Evolutionary conservation across 208 protist species (phyloP).

Genomic region (Entamoeba dispar): DNA sequence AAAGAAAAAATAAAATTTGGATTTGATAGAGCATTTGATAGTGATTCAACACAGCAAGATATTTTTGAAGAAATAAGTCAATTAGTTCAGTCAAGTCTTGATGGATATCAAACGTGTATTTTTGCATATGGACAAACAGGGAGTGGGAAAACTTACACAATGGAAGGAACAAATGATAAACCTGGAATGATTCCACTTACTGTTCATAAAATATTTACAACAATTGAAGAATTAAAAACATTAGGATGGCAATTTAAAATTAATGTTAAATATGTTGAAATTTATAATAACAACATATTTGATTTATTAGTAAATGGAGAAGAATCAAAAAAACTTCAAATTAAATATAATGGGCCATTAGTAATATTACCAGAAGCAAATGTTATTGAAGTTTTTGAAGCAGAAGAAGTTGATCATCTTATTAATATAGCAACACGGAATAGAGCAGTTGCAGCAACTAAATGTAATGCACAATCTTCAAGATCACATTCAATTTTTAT

Average conservation of each 20-base stretch:
- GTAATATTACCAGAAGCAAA: neutral
- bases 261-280: conserved; percentile 3
- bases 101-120: conserved; percentile 52
- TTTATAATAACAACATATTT: conserved; percentile 54
- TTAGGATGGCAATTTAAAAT: neutral
- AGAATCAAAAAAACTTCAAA: neutral
- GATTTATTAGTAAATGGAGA: conserved; percentile 36
- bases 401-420: neutral
- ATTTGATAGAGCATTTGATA: conserved; percentile 47
- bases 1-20: conserved; percentile 17
- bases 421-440: neutral
- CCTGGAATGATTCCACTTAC: conserved; percentile 40
- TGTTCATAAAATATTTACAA: conserved; percentile 34
- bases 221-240: neutral
- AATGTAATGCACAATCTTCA: neutral
- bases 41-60: conserved; percentile 32
- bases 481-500: neutral
- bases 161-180: conserved; percentile 32
- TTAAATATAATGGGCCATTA: neutral
- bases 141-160: conserved; percentile 54
- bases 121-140: conserved; percentile 64
- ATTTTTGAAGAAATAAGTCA: conserved; percentile 54
- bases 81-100: conserved; percentile 49
- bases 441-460: neutral
- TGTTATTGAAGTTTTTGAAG: neutral